Base-by-base conservation (phyloP, 352 stramenopile genomes). In the Globisporangium cystogenes region DNA sequence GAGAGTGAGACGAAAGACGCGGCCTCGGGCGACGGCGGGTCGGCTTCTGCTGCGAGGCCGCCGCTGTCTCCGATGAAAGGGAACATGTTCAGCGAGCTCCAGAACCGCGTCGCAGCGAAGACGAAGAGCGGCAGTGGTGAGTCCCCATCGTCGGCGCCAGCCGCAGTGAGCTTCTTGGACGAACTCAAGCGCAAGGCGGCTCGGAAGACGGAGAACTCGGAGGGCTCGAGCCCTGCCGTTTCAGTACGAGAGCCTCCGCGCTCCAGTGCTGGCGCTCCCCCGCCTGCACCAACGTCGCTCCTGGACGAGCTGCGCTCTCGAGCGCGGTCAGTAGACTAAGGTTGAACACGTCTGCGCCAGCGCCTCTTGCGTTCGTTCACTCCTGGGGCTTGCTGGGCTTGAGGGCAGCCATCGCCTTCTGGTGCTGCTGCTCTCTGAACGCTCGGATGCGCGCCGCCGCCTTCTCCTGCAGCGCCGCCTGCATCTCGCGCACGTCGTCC, bases 401-500 rank as follows among this genome's bases (percentile, higher is more conserved):
- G 20, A 21, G 10, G 8, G n/a, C 39, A 6, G 39, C 18, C 11
- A 8, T 21, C 6, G 18, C 18, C 16, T 7, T 10, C 29, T 40
- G 21, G 35, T 57, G 23, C 15, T 70, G 49, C 14, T 64, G 52
- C 20, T 61, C 57, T 39, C 69, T 45, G 55, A 69, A 74, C 7
- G 59, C 53, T 50, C 74, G 73, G 8, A 87, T 54, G 10, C 79
- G 66, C 18, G 62, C 72, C 64, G 81, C 74, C 11, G 74, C 67
- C 53, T 87, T 90, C 39, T 74, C 65, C 46, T 83, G 59, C 51
- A 87, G 69, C 21, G 57, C 51, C 16, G 66, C 33, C 60, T 90
- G 70, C 29, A 87, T 84, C 33, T 67, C 61, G 23, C 65, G 53
- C 23, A 89, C 41, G 0, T 90, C 82, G 37, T 82, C 61, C 2